Base-by-base conservation (phyloP, 106 monocot species). In the Allium sativum region DNA sequence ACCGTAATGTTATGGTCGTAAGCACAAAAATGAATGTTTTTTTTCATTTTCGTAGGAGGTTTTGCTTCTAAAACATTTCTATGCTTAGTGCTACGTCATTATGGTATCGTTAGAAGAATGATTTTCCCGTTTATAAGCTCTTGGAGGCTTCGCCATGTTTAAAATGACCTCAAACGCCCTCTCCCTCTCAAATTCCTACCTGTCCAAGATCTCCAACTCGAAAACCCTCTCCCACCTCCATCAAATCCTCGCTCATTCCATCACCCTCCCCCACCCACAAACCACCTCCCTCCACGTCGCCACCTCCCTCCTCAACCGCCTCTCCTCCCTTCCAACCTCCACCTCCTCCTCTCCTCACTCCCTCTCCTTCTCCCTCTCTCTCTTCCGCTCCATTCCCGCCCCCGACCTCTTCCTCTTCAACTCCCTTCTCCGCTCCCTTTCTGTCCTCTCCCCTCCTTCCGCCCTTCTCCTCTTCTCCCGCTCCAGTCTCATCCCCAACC, bases 351-450 rank as follows among this genome's bases (percentile, higher is more conserved):
- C 63, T 21, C 56, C 72, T 41, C 71, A 61, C 65, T 68, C 46
- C 58, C 75, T 92, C 68, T 78, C 82, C 78, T 42, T 55, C 53
- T 45, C 79, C 65, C 21, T 79, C 72, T 74, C 83, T 6, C 44
- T 18, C 18, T 82, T 82, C 51, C 77, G 83, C 71, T 66, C 76
- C 52, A 84, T 92, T 74, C 81, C 87, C 67, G 62, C 72, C 78
- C 82, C 82, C 63, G 75, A 70, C 57, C 78, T 84, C 57, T 59
- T 86, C 61, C 85, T 82, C 45, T 77, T 70, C 67, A 45, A 45
- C 42, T 70, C 73, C 51, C 42, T 63, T 42, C 12, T 48, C 70
- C 20, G 47, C 61, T 8, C 52, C 40, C 65, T 56, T 19, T 19
- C 43, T 56, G 12, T 72, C 46, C 21, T 79, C 66, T 42, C 54